Conservation (phyloP, 2,329 filamentous ascomycete genomes). For the Beauveria scarabaeidicola region DNA sequence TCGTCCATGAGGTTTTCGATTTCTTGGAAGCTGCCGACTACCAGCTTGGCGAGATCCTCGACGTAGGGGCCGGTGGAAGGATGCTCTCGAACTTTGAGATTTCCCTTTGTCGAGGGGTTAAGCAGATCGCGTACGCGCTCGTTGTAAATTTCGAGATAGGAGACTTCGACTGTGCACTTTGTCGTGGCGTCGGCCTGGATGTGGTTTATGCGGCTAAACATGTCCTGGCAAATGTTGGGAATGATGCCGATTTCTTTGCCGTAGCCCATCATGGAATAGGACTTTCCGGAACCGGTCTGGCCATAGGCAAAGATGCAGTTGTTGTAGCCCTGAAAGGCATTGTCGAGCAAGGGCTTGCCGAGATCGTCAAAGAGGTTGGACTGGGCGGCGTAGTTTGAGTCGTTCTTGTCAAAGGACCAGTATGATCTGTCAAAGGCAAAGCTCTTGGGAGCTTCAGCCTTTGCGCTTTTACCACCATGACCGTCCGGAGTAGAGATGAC, state of each 20-base stretch:
- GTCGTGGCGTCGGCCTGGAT: conserved; percentile 66
- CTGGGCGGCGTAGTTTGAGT: conserved; percentile 79
- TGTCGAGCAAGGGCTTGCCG: conserved; percentile 84
- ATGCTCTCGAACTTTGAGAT: conserved; percentile 94
- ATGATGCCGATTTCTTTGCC: conserved; percentile 94
- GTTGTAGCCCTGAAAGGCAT: conserved; percentile 97
- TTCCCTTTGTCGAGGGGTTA: conserved; percentile 91
- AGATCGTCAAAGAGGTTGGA: conserved; percentile 82
- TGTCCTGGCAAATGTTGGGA: conserved; percentile 91
- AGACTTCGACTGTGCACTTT: conserved; percentile 91
- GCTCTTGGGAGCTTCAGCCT: conserved; percentile 66
- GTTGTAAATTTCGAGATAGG: conserved; percentile 98
- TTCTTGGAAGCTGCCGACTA: conserved; percentile 86
- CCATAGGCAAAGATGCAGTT: conserved; percentile 99
- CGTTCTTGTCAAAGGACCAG: conserved; percentile 88
- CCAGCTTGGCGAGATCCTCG: conserved; percentile 91
- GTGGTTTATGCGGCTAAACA: conserved; percentile 78
- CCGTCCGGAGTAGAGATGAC: conserved; percentile 67
- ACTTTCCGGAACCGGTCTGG: conserved; percentile 96
- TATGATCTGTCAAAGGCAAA: conserved; percentile 98
- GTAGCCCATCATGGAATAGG: conserved; percentile 99
- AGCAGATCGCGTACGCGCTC: conserved; percentile 91
- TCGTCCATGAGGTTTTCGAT: conserved; percentile 99
- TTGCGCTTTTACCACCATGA: conserved; percentile 53
- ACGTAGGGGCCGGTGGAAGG: conserved; percentile 96